Conservation (phyloP, 768 basidiomycete genomes). For the Psilocybe sp. region DNA sequence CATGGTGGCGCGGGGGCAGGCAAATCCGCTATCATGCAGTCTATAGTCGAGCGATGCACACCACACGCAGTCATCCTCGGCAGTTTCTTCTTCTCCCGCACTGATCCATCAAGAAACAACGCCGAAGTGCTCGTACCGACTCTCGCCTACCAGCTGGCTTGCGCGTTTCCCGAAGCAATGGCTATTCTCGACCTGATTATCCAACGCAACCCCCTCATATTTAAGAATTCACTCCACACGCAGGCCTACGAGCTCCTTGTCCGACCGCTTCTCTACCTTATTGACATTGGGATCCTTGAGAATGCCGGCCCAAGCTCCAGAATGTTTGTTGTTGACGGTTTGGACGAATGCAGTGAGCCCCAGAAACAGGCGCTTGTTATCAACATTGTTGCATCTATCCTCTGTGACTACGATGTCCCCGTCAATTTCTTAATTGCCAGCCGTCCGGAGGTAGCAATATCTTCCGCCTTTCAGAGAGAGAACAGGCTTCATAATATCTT, state of each 20-base stretch:
- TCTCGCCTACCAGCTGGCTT: slow-evolving; percentile 9
- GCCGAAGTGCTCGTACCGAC: slow-evolving; percentile 7
- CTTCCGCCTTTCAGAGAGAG: neutral
- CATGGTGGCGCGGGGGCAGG: slow-evolving; percentile 15
- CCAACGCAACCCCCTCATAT: slow-evolving; percentile 8
- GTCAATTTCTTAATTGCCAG: slow-evolving; percentile 9
- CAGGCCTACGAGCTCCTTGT: slow-evolving; percentile 10
- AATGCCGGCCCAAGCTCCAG: neutral
- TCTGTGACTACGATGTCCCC: neutral
- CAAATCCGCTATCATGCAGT: slow-evolving; percentile 15
- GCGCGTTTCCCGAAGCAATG: slow-evolving; percentile 6
- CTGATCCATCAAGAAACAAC: neutral
- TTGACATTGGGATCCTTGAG: neutral
- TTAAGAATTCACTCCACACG: slow-evolving; percentile 6
- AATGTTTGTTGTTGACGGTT: slow-evolving; percentile 10
- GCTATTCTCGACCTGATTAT: slow-evolving; percentile 4
- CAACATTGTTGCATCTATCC: neutral
- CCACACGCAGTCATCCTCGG: slow-evolving; percentile 1
- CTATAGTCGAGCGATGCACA: slow-evolving; percentile 12
- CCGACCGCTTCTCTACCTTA: slow-evolving; percentile 2
- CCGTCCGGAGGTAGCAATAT: slow-evolving; percentile 5
- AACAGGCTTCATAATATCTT: neutral
- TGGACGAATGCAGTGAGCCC: slow-evolving; percentile 10
- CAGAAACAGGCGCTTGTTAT: slow-evolving; percentile 1
- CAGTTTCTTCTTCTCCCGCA: slow-evolving; percentile 14